Conservation (phyloP, 768 basidiomycete genomes). For the Kwoniella sp. region DNA sequence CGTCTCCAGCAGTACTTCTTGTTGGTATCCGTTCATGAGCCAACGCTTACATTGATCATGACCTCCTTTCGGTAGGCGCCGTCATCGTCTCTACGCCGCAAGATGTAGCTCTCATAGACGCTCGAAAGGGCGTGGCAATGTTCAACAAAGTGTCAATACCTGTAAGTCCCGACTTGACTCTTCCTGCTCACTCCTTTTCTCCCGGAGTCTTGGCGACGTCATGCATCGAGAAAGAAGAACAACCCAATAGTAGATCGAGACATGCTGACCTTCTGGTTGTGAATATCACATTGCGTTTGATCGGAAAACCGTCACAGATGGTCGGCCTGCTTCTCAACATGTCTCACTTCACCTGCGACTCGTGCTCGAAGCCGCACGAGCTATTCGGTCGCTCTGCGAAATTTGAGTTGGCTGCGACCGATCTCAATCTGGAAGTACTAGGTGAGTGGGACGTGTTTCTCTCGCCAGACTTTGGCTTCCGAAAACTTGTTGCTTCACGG, state of each 20-base stretch:
- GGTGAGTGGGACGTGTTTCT: conserved; percentile 55
- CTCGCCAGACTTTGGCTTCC: no score
- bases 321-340: conserved; percentile 85
- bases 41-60: not conserved
- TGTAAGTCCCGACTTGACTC: conserved; percentile 59
- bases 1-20: no score
- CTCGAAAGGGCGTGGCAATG: conserved; percentile 89
- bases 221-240: no score
- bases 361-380: conserved; percentile 67
- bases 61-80: conserved; percentile 67
- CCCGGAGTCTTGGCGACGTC: no score
- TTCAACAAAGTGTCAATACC: conserved; percentile 85
- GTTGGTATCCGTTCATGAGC: not conserved
- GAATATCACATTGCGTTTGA: no score
- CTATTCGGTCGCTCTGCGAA: conserved; percentile 71
- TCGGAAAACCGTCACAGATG: conserved; percentile 67
- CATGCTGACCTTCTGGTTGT: no score
- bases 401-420: conserved; percentile 66
- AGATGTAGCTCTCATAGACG: conserved; percentile 87
- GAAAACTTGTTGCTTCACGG: no score
- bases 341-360: conserved; percentile 76
- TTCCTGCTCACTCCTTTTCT: no score
- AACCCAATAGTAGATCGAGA: no score
- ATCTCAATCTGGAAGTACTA: conserved; percentile 67
- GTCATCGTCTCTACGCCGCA: conserved; percentile 96